Percentiles rank a stretch among this genome's conserved stretches.
These are phyloP conservation scores for Komagataella phaffii DNA, from an alignment of 805 yeast species.

Conservation along the genomic window DNA sequence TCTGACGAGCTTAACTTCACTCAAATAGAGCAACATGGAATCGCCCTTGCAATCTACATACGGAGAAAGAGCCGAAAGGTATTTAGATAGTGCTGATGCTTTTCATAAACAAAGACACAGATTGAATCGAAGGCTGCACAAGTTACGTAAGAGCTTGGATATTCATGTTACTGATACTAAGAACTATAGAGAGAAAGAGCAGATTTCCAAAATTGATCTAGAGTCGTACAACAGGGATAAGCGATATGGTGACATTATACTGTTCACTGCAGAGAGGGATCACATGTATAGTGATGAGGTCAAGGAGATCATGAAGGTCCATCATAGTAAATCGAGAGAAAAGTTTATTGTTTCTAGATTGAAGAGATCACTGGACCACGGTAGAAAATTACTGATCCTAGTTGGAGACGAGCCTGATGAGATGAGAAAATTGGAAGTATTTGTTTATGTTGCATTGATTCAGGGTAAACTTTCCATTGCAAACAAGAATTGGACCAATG, in stretches of 20 bases:
- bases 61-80: slow-evolving; percentile 48
- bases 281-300: slow-evolving; percentile 56
- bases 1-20: background rate
- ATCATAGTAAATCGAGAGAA: slow-evolving; percentile 30
- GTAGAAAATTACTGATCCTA: slow-evolving; percentile 29
- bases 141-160: slow-evolving; percentile 49
- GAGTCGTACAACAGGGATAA: slow-evolving; percentile 38
- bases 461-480: slow-evolving; percentile 30
- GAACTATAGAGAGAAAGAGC: slow-evolving; percentile 36
- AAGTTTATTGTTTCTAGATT: slow-evolving; percentile 50
- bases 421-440: slow-evolving; percentile 16
- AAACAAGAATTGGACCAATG: slow-evolving; percentile 40
- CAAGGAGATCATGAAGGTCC: slow-evolving; percentile 35
- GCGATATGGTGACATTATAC: slow-evolving; percentile 41
- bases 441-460: slow-evolving; percentile 20
- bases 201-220: slow-evolving; percentile 28
- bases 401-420: slow-evolving; percentile 22
- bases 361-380: slow-evolving; percentile 41
- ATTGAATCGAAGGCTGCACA: slow-evolving; percentile 44
- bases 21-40: slow-evolving; percentile 18
- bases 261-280: slow-evolving; percentile 69
- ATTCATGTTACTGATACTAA: slow-evolving; percentile 58
- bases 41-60: slow-evolving; percentile 31
- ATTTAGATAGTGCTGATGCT: slow-evolving; percentile 56
- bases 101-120: slow-evolving; percentile 54